Percentiles rank a stretch among this genome's conserved stretches.
phyloP scores from a whole-genome alignment of 345 rosid genomes.

The Rhodamnia rubescens region DNA sequence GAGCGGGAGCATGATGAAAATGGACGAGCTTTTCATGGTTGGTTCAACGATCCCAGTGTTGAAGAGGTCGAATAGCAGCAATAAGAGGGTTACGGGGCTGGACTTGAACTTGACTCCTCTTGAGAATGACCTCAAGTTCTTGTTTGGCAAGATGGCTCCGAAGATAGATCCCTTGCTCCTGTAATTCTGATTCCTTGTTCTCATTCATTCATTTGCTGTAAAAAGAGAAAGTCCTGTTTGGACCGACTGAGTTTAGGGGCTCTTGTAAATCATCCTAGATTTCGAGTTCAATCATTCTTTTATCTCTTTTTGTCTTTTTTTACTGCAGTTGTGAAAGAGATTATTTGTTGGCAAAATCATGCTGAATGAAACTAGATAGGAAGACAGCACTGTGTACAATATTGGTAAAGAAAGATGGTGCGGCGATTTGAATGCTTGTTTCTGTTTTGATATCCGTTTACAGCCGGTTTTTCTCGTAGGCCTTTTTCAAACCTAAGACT shows the following conservation, averaged over 20 bases:
- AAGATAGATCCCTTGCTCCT: not conserved
- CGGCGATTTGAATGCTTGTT: not conserved
- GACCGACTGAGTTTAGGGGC: not conserved
- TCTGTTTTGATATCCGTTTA: not conserved
- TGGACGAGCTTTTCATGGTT: not conserved
- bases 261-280: not conserved
- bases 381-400: not conserved
- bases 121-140: constrained; percentile 10
- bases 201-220: not conserved
- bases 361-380: not conserved
- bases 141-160: constrained; percentile 8
- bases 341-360: not conserved
- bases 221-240: not conserved
- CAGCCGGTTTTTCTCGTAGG: not conserved
- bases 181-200: not conserved
- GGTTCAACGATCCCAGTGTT: not conserved
- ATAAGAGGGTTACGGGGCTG: constrained; percentile 1
- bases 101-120: constrained; percentile 11
- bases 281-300: not conserved
- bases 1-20: not conserved
- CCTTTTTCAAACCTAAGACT: not conserved
- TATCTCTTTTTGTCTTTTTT: not conserved
- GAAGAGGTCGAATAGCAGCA: constrained; percentile 4
- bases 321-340: not conserved
- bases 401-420: not conserved